Percentiles rank a stretch among this genome's conserved stretches.
These are phyloP conservation scores for Phytophthora constricta DNA, from an alignment of 352 stramenopile species.

Conservation along the genomic window DNA sequence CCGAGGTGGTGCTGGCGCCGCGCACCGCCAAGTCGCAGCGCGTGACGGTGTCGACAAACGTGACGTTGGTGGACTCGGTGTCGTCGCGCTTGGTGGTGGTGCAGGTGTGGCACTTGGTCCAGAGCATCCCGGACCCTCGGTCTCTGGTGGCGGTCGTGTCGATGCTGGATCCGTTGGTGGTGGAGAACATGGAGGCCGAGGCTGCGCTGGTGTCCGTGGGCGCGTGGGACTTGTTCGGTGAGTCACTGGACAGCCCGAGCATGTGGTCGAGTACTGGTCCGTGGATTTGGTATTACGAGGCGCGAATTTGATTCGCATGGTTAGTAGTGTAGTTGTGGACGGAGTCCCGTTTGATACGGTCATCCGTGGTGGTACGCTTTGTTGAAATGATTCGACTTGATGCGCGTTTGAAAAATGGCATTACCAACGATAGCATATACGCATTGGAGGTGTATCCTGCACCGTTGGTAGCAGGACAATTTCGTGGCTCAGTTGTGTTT, in stretches of 20 bases:
- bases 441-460: slow-evolving; percentile 4
- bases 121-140: slow-evolving; percentile 22
- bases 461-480: slow-evolving; percentile 2
- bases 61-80: slow-evolving; percentile 39
- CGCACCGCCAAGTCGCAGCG: slow-evolving; percentile 31
- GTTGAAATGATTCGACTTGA: slow-evolving; percentile 1
- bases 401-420: background rate
- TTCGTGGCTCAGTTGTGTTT: slow-evolving; percentile 14
- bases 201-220: slow-evolving; percentile 13
- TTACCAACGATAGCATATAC: background rate
- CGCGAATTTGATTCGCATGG: background rate
- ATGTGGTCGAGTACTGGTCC: slow-evolving; percentile 22
- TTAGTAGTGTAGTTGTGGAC: background rate
- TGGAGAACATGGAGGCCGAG: slow-evolving; percentile 14
- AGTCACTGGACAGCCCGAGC: slow-evolving; percentile 10
- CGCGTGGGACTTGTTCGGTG: slow-evolving; percentile 6
- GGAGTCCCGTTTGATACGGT: background rate
- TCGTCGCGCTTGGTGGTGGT: slow-evolving; percentile 34
- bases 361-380: background rate
- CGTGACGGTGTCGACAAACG: slow-evolving; percentile 37
- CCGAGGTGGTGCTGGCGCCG: slow-evolving; percentile 36
- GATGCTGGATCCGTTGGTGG: slow-evolving; percentile 11
- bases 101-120: slow-evolving; percentile 31
- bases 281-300: slow-evolving; percentile 1
- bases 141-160: slow-evolving; percentile 5